Base-by-base conservation (phyloP, 768 basidiomycete genomes). In the Ramaria rubella region DNA sequence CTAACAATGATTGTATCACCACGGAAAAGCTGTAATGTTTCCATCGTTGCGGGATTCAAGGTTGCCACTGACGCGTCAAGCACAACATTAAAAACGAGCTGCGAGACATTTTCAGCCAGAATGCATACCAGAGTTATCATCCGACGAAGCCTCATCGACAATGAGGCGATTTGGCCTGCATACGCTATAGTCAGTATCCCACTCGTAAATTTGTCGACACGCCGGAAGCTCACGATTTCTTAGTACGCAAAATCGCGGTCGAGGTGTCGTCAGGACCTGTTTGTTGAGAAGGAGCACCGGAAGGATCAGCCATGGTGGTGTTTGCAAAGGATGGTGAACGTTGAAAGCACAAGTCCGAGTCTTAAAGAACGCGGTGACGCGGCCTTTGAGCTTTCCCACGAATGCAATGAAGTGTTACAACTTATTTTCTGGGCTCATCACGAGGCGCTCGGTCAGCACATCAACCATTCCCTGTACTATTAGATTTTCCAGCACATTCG, bases 41-140 rank as follows among this genome's bases (percentile, higher is more conserved):
- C 96, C 94, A 98, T 97, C 34, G 95, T 99, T 38, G 86, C 86
- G 48, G 96, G 94, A 77, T 95, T 92, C 36, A 97, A 77, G 26
- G 92, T 95, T 56, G 94, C 95, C 63, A 97, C 95, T 87, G 63
- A 27, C 52, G 7, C 49, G n/a, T 55, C 11, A 64, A 49, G 7
- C 58, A 59, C 3, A 49, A 55, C 43, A 60, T 55, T 70, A 57
- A 63, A 55, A 29, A 52, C 40, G 27, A n/a, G 49, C 29, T 38
- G 31, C 26, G 23, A 17, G 23, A n/a, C n/a, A n/a, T n/a, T n/a
- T n/a, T n/a, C 9, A 38, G 36, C 19, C 17, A 42, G 8, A 12
- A n/a, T 23, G 61, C 81, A 67, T 65, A 87, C 90, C 90, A 70
- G 92, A 95, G 79, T 98, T 99, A 69, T 99, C 96, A 72, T 99